Base-by-base conservation (phyloP, 2,329 filamentous ascomycete genomes). In the Diaporthe ampelina region DNA sequence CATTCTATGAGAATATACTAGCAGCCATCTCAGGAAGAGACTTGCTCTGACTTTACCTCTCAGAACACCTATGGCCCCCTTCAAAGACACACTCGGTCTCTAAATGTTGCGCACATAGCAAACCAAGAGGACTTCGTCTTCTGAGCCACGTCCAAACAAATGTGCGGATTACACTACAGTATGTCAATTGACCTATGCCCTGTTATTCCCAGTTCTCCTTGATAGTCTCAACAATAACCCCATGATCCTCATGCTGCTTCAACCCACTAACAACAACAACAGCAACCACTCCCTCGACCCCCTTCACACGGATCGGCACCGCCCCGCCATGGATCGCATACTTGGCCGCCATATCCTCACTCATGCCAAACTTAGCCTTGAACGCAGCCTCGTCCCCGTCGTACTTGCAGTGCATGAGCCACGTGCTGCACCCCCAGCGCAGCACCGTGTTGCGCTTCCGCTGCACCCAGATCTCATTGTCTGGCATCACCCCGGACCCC, bases 291-390 rank as follows among this genome's bases (percentile, higher is more conserved):
- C 94, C 94, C 83, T 95, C 94, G 1, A 95, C 93, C 0, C 93
- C 93, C 70, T 85, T 85, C 9, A 96, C 94, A 10, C 91, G 87
- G 43, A 96, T 88, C 0, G 94, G 94, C 76, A 94, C 91, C 0
- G 88, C 94, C 29, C 94, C 94, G 0, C 94, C 94, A 82, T 95
- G 93, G 76, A 95, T 93, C 0, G 94, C 94, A 85, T 94, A 96
- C 43, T 89, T 85, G 71, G 87, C 86, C 2, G 87, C 88, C 21
- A 86, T 86, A 67, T 87, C 88, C 54, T 40, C 83, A 8, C 89
- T 87, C 79, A 95, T 84, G 45, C 88, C 91, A 79, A 90, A 94
- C 81, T 93, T 93, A 43, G 87, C 86, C 54, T 88, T 87, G 82
- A 96, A 95, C 3, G 84, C 85, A 32, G 80, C 85, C 83, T 95